These are phyloP conservation scores for Rhytidhysteron rufulum DNA, from an alignment of 2,329 filamentous ascomycete genomes.

Conservation along the genomic window DNA sequence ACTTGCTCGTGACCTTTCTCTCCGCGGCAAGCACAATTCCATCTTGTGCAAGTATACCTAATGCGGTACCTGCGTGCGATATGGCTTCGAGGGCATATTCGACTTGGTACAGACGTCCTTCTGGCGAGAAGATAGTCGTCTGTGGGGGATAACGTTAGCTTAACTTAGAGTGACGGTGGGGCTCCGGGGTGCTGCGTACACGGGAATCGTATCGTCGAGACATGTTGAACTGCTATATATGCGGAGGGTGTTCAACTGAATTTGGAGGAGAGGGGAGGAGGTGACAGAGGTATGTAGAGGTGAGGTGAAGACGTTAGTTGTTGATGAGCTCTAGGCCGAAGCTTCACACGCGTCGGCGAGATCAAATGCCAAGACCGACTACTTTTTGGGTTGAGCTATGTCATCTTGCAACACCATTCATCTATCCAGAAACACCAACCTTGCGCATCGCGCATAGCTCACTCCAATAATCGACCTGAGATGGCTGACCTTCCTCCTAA, in stretches of 20 bases:
- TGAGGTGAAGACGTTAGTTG: conserved; percentile 19
- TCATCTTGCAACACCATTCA: no score
- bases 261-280: conserved; percentile 8
- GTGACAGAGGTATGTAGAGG: conserved; percentile 6
- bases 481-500: conserved; percentile 29
- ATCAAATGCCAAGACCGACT: conserved; percentile 21
- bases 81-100: conserved; percentile 99
- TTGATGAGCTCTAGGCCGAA: conserved; percentile 35
- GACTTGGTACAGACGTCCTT: conserved; percentile 97
- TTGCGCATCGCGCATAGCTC: background rate
- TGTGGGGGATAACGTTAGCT: conserved; percentile 38
- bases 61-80: conserved; percentile 93
- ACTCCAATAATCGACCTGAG: background rate
- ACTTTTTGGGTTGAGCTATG: conserved; percentile 16
- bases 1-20: conserved; percentile 98
- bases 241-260: conserved; percentile 1
- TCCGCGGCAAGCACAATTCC: conserved; percentile 97
- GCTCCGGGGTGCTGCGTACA: conserved; percentile 53
- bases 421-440: no score
- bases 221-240: conserved; percentile 54
- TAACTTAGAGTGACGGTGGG: conserved; percentile 4
- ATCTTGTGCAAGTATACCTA: conserved; percentile 96
- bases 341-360: conserved; percentile 31
- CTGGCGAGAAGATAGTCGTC: conserved; percentile 99
- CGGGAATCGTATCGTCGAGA: conserved; percentile 96